phyloP scores from a whole-genome alignment of 176 grass and related monocot species.

The Lolium multiflorum region DNA sequence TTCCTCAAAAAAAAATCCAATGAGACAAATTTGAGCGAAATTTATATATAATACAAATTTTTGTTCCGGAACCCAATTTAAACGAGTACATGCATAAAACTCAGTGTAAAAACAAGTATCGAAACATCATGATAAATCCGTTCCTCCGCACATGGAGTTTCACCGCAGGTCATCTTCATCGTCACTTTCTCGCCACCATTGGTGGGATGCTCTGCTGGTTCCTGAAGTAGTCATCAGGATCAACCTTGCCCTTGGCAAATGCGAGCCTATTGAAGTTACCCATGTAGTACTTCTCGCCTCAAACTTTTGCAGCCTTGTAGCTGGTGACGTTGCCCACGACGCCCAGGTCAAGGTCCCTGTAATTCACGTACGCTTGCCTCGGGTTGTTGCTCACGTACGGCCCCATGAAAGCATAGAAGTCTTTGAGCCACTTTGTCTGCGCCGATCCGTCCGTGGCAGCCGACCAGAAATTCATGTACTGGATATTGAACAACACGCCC shows the following conservation, averaged over 20 bases:
- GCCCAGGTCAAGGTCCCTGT: slow-evolving; percentile 60
- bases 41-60: no score
- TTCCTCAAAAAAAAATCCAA: no score
- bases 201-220: slow-evolving; percentile 68
- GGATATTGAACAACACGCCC: slow-evolving; percentile 46
- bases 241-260: slow-evolving; percentile 38
- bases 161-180: neutral
- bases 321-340: slow-evolving; percentile 39
- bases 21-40: no score
- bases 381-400: slow-evolving; percentile 47
- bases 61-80: no score
- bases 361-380: slow-evolving; percentile 61
- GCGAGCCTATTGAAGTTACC: slow-evolving; percentile 48
- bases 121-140: neutral
- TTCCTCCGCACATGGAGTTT: neutral
- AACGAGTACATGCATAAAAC: no score
- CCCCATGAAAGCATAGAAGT: slow-evolving; percentile 49
- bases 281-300: slow-evolving; percentile 55
- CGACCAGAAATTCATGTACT: no score
- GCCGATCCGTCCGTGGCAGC: neutral
- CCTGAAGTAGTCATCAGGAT: slow-evolving; percentile 63
- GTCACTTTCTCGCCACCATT: neutral
- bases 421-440: slow-evolving; percentile 30
- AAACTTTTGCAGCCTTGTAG: slow-evolving; percentile 48
- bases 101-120: no score